phyloP scores from a whole-genome alignment of 345 rosid species.

The Moringa oleifera region DNA sequence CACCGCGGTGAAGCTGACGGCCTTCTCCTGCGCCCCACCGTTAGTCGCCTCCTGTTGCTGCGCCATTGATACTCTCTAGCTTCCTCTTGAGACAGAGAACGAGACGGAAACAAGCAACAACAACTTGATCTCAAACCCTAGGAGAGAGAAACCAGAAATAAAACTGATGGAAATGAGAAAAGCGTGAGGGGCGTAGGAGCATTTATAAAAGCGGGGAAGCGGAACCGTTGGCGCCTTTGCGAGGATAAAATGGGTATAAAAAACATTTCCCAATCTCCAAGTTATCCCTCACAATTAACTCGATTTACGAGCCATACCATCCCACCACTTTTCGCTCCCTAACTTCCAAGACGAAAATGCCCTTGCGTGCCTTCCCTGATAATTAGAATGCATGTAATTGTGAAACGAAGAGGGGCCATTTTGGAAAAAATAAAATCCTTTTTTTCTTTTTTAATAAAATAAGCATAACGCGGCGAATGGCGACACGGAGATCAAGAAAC shows the following conservation, averaged over 20 bases:
- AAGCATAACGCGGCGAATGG: no score
- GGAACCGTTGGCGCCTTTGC: conserved; percentile 35
- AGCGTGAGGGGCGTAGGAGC: conserved; percentile 3
- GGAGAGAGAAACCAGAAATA: conserved; percentile 15
- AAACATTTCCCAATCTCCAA: conserved; percentile 3
- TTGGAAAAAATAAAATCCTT: no score
- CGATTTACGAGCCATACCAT: conserved; percentile 36
- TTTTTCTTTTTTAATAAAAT: no score
- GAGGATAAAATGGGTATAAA: conserved; percentile 30
- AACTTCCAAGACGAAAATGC: conserved; percentile 5
- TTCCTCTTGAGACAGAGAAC: not conserved
- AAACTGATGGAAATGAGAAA: conserved; percentile 8
- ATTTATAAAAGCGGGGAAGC: conserved; percentile 61
- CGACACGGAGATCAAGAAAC: conserved; percentile 4
- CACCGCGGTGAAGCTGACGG: conserved; percentile 46
- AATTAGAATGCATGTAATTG: not conserved
- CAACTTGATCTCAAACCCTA: conserved; percentile 21
- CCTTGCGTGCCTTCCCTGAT: conserved; percentile 12
- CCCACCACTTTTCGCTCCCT: not conserved
- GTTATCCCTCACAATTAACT: conserved; percentile 7
- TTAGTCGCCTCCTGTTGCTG: conserved; percentile 45
- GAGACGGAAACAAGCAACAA: no score
- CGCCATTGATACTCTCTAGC: conserved; percentile 34
- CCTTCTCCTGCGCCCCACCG: conserved; percentile 42
- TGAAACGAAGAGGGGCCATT: no score